Conservation (phyloP, 2,329 filamentous ascomycete species). For the Neofusicoccum cordaticola region DNA sequence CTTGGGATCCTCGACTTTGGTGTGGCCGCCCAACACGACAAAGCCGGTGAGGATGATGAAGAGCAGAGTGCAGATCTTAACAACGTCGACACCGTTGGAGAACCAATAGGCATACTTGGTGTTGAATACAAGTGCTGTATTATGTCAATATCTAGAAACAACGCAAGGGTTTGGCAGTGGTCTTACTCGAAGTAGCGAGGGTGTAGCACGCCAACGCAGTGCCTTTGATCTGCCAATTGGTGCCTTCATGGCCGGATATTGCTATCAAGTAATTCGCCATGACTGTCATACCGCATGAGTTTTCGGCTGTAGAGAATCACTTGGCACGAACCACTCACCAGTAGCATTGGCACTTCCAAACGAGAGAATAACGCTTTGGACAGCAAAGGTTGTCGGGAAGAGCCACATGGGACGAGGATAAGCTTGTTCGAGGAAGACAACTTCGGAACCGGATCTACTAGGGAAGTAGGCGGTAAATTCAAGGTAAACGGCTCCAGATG, state of each 20-base stretch:
- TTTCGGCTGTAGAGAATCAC: neutral
- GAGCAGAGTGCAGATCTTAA: constrained; percentile 37
- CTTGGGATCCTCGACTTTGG: constrained; percentile 26
- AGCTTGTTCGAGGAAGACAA: constrained; percentile 67
- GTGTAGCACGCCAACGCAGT: constrained; percentile 65
- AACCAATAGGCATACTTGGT: constrained; percentile 58
- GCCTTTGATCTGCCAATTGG: constrained; percentile 64
- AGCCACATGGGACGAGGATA: constrained; percentile 63
- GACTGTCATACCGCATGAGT: constrained; percentile 37
- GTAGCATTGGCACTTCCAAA: constrained; percentile 66
- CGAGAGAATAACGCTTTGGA: constrained; percentile 61
- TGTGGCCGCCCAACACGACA: constrained; percentile 28
- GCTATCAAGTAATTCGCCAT: constrained; percentile 62
- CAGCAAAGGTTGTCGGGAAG: constrained; percentile 56
- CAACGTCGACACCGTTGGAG: constrained; percentile 41
- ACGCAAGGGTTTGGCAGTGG: neutral
- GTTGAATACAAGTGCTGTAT: constrained; percentile 47
- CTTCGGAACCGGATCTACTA: constrained; percentile 63
- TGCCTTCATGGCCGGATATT: constrained; percentile 50
- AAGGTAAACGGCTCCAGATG: constrained; percentile 59
- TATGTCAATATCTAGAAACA: neutral
- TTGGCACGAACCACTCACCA: constrained; percentile 28
- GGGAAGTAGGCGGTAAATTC: constrained; percentile 66
- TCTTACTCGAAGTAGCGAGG: constrained; percentile 54
- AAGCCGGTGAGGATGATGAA: constrained; percentile 38